phyloP scores from a whole-genome alignment of 129 eudicot genomes.

The Saposhnikovia divaricata region DNA sequence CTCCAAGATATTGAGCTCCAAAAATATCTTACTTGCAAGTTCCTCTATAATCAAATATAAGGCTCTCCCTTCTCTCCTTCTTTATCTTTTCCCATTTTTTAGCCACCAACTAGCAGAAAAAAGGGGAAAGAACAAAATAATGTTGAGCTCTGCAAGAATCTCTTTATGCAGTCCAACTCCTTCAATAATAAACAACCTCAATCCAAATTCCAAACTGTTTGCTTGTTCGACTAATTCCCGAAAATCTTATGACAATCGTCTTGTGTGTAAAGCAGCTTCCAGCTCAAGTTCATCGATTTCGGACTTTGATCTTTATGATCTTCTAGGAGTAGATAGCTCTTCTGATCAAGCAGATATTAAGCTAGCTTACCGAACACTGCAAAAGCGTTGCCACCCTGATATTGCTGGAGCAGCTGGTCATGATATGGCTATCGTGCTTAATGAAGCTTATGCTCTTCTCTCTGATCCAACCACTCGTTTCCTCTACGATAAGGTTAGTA shows the following conservation, averaged over 20 bases:
- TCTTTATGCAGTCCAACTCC: slow-evolving; percentile 24
- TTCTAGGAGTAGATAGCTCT: slow-evolving; percentile 66
- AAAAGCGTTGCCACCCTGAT: slow-evolving; percentile 92
- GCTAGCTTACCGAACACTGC: slow-evolving; percentile 65
- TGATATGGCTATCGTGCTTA: slow-evolving; percentile 90
- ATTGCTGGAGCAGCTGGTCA: slow-evolving; percentile 92
- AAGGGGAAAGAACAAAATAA: background rate
- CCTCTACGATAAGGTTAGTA: slow-evolving; percentile 62
- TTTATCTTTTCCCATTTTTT: background rate
- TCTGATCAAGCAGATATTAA: slow-evolving; percentile 47
- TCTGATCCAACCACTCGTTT: slow-evolving; percentile 66
- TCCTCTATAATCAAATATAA: background rate
- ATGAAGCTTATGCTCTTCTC: slow-evolving; percentile 82
- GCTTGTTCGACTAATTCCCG: background rate
- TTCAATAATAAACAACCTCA: slow-evolving; percentile 14
- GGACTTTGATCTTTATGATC: slow-evolving; percentile 73
- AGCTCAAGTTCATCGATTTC: slow-evolving; percentile 26
- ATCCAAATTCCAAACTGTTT: slow-evolving; percentile 13
- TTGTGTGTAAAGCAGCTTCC: slow-evolving; percentile 33
- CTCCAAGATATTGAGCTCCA: background rate
- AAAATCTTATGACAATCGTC: slow-evolving; percentile 6
- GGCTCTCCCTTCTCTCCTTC: background rate
- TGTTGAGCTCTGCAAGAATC: slow-evolving; percentile 11
- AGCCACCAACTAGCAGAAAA: background rate
- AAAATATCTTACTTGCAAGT: background rate